These are phyloP conservation scores for Clonostachys rosea DNA, from an alignment of 2,329 filamentous ascomycete species.

Conservation along the genomic window DNA sequence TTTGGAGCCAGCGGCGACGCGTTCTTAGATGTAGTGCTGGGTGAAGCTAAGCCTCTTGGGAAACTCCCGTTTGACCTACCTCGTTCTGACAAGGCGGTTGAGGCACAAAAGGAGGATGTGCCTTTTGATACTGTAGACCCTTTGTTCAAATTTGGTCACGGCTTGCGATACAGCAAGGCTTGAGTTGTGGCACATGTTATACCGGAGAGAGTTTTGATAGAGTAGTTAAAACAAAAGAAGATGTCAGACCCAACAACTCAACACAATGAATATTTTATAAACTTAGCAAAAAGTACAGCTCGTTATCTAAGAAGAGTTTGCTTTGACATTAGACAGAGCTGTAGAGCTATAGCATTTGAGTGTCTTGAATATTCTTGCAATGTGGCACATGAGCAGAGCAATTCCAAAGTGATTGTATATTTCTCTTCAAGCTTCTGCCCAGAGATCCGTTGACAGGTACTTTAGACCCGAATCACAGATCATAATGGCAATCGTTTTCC, in stretches of 20 bases:
- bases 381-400: no score
- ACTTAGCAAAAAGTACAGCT: no score
- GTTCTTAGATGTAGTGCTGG: constrained; percentile 36
- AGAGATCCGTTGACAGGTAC: background rate
- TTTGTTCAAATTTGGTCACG: constrained; percentile 21
- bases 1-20: constrained; percentile 30
- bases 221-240: no score
- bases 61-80: constrained; percentile 33
- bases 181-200: no score
- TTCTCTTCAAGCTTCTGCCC: background rate
- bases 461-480: background rate
- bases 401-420: no score
- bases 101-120: constrained; percentile 17
- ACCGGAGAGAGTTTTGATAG: no score
- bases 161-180: constrained; percentile 19
- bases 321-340: no score
- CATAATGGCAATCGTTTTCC: background rate
- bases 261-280: no score
- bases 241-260: no score
- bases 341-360: no score
- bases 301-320: no score
- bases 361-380: no score
- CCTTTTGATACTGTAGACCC: constrained; percentile 18
- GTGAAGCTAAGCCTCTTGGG: constrained; percentile 12
- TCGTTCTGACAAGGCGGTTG: constrained; percentile 33